Evolutionary conservation across 441 rosid species (phyloP), one percentile per base, ranked within the genome.

Genomic region (Mallotus repandus): DNA sequence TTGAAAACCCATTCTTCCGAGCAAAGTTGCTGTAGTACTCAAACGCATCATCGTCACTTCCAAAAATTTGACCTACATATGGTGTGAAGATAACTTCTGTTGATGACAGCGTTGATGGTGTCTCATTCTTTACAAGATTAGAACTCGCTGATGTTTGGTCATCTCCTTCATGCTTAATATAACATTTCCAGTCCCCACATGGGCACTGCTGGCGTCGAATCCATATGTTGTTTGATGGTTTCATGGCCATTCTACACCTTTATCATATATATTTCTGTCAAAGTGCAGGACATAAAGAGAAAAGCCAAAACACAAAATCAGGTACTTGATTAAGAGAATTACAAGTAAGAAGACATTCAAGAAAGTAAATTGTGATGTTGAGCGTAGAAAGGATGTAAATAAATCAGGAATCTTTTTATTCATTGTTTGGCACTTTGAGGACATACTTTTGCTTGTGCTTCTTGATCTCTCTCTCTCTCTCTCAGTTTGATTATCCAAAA

Each of bases 131-230:
- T 11, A 84, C 77, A 55, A 84, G 77, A 62, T 85, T 87, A 65
- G 84, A 81, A 75, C 66, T 81, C 35, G 80, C 68, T 1, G 78
- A 69, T 35, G 84, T 74, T 83, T 84, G 93, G 77, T 85, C 89
- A 74, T 88, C 90, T 74, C 91, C 90, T 63, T 92, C 93, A 63
- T 81, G 72, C 69, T 79, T 84, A 63, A 92, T 80, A 48, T 83
- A 92, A 68, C 99, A 95, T 70, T 92, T 95, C 98, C 98, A 91
- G 80, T 95, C 98, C 63, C 98, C 96, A 76, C 99, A 95, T 5
- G 94, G 94, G 74, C 99, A 94, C 67, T 94, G 97, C 76, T 92
- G 99, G 35, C 88, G 82, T 64, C 86, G 85, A 74, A 91, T 89
- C 96, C 98, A 89, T 77, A 93, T 84, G 71, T 88, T 91, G 73